Percentiles rank a stretch among this genome's conserved stretches.
phyloP scores from a whole-genome alignment of 2,329 filamentous ascomycete genomes.

The Fusarium nelsonii region DNA sequence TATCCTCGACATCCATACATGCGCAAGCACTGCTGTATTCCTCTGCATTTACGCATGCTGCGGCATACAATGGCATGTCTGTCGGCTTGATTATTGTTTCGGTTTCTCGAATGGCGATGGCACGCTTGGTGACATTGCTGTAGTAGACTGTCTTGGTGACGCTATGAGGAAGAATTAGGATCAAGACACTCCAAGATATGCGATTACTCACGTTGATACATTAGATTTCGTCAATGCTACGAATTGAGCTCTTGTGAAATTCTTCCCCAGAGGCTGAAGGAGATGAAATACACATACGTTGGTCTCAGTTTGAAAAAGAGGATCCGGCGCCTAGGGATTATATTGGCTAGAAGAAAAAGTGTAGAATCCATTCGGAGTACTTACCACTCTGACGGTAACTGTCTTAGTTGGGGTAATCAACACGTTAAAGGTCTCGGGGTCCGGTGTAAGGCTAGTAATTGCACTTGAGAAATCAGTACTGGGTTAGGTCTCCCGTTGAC shows the following conservation, averaged over 20 bases:
- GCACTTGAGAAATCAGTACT: not conserved
- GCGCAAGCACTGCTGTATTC: slow-evolving; percentile 7
- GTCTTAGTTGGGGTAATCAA: not conserved
- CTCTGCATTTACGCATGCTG: not conserved
- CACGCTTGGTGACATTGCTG: not conserved
- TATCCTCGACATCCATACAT: not conserved
- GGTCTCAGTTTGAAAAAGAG: rapidly evolving
- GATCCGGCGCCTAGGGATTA: not conserved
- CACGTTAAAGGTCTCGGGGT: not conserved
- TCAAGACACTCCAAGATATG: no score
- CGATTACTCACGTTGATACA: no score
- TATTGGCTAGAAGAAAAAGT: not conserved
- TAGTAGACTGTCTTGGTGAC: not conserved
- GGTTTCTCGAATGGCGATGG: not conserved
- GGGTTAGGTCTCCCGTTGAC: no score
- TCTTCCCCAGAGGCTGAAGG: no score
- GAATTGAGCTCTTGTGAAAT: no score
- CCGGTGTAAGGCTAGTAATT: not conserved
- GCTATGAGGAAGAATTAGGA: not conserved
- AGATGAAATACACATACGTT: not conserved
- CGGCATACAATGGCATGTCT: not conserved
- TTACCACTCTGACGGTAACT: not conserved
- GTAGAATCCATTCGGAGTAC: no score
- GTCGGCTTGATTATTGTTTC: not conserved
- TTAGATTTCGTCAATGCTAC: no score